Evolutionary conservation across 192 early-diverging fungal species (phyloP), one percentile per base, ranked within the genome.

Genomic region (Coemansia sp.): DNA sequence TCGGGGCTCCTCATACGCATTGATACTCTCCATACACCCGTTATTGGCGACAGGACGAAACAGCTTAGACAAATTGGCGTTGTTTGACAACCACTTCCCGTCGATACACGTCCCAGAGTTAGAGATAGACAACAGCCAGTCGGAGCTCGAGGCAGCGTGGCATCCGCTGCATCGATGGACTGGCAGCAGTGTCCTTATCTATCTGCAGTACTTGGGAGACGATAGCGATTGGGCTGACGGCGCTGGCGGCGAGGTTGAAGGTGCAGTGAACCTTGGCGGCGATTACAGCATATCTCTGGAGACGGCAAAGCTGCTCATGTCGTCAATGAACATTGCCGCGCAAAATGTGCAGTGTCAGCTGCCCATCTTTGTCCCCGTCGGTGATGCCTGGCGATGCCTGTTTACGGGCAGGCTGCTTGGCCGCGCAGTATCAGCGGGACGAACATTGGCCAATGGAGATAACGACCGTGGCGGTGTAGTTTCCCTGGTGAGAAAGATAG

Each of bases 151-250:
- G 13, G 31, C 65, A 3, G 71, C 78, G 11, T 84, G 78, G 78
- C 88, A 91, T 40, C 80, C 79, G 44, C 78, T 93, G 60, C 92
- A 93, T 71, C 87, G 89, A n/a, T 91, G 90, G 90, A 88, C 90
- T 5, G 88, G 84, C 11, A 62, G 83, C 39, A 80, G 75, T 20
- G 76, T 75, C 15, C 77, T 93, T n/a, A 72, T 93, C 10, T 83
- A 90, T 52, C 65, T 90, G 13, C 70, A 68, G 15, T 83, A 83
- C 36, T 27, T 70, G 29, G 73, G 73, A 50, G 80, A 83, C 27
- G 69, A 70, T 38, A 44, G 52, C 24, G 55, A 52, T 34, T 72
- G 67, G 70, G 67, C 53, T 27, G 41, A 47, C 27, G 64, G 70
- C 57, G 41, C 78, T 72, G 24, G 46, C 39, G 31, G 39, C 55